Evolutionary conservation across 2,329 filamentous ascomycete species (phyloP).

Genomic region (Paradendryphiella salina): DNA sequence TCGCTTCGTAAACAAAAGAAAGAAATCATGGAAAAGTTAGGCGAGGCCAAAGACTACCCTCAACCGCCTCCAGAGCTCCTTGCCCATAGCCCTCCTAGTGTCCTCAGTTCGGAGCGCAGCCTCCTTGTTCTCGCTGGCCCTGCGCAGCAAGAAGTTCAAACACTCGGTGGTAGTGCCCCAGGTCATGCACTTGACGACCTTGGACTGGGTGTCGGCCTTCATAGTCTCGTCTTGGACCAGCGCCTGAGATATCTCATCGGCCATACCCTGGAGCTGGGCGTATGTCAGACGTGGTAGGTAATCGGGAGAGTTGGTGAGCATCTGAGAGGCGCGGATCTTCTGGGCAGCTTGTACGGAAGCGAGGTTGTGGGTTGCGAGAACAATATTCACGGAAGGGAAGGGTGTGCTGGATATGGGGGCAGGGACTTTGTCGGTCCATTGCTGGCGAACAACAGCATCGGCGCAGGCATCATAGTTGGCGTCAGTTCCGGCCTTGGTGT

Average conservation of each 20-base stretch:
- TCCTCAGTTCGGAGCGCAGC: conserved; percentile 60
- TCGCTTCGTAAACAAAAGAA: not conserved
- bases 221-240: conserved; percentile 53
- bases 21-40: conserved; percentile 2
- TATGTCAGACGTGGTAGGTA: conserved; percentile 55
- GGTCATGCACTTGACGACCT: conserved; percentile 60
- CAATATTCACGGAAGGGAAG: conserved; percentile 58
- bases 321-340: conserved; percentile 53
- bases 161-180: conserved; percentile 70
- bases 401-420: conserved; percentile 40
- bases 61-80: conserved; percentile 52
- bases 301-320: conserved; percentile 35
- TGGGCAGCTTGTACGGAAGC: conserved; percentile 65
- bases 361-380: conserved; percentile 83
- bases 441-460: conserved; percentile 65
- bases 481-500: conserved; percentile 59
- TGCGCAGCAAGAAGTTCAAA: conserved; percentile 69
- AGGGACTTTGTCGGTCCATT: conserved; percentile 61
- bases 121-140: conserved; percentile 65
- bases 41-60: conserved; percentile 34
- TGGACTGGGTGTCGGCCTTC: conserved; percentile 45
- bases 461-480: conserved; percentile 72
- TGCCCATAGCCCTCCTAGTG: conserved; percentile 56
- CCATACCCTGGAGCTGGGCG: conserved; percentile 92
- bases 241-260: conserved; percentile 77